These are phyloP conservation scores for Gautieria morchelliformis DNA, from an alignment of 768 basidiomycete species.

Conservation along the genomic window DNA sequence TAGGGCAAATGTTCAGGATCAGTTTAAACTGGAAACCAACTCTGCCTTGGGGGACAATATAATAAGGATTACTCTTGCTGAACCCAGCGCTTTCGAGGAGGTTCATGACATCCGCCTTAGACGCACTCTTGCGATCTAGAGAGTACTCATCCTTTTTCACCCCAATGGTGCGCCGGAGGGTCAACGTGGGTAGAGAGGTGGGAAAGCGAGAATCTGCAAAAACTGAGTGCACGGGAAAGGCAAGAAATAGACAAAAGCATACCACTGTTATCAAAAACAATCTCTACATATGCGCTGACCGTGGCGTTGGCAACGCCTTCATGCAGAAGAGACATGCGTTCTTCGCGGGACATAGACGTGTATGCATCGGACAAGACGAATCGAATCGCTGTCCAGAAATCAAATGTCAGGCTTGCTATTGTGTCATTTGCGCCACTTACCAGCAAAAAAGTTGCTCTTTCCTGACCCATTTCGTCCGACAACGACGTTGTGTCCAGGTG, in stretches of 20 bases:
- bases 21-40: constrained; percentile 36
- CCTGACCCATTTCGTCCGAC: constrained; percentile 97
- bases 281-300: constrained; percentile 78
- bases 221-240: constrained; percentile 3
- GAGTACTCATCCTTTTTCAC: constrained; percentile 98
- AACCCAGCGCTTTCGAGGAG: constrained; percentile 95
- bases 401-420: constrained; percentile 35
- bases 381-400: constrained; percentile 60
- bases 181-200: constrained; percentile 78
- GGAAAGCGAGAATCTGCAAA: constrained; percentile 76
- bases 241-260: background rate
- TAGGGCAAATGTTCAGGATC: constrained; percentile 4
- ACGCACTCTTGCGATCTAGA: constrained; percentile 89
- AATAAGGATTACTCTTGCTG: constrained; percentile 97
- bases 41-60: constrained; percentile 96
- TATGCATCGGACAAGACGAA: constrained; percentile 98
- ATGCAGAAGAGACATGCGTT: constrained; percentile 86
- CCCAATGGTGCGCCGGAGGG: constrained; percentile 89
- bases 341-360: constrained; percentile 89
- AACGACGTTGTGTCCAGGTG: constrained; percentile 88
- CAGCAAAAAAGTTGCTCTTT: constrained; percentile 98
- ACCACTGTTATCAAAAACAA: constrained; percentile 9
- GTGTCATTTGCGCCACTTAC: constrained; percentile 31
- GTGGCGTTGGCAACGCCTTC: constrained; percentile 87
- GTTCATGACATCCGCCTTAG: constrained; percentile 97